Evolutionary conservation across 805 yeast species (phyloP), one percentile per base, ranked within the genome.

Genomic region (Monosporozyma solicola): DNA sequence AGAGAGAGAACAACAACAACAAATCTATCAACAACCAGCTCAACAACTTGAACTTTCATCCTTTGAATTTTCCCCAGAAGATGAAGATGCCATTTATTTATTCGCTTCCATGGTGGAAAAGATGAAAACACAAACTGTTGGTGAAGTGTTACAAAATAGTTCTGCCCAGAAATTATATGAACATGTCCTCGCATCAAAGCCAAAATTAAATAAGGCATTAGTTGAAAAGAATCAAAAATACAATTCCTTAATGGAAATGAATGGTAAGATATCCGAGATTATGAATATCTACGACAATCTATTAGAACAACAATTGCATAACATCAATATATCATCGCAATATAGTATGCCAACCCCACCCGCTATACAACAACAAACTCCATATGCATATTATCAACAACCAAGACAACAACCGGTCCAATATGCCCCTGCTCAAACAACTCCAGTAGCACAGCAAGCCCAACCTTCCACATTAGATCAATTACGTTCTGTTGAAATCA

Each of bases 221-320:
- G 75, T 80, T 47, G 79, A 77, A 31, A 74, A 87, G 2, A 75
- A 78, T 33, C 76, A 77, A 39, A 83, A 79, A 57, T 80, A 88
- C 61, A 92, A 88, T 50, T 67, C 70, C 22, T 77, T 83, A 56
- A 77, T 85, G 57, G 87, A 85, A 48, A 74, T 87, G 80, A 88
- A 86, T 69, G 79, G 85, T 48, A 88, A 90, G 61, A 77, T 90
- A 52, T 83, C 86, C 52, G 83, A 89, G 5, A 83, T 88, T 33
- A 79, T 83, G 62, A 77, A 85, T 55, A 72, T 85, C n/a, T 90
- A 89, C 61, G 95, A 89, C 65, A 79, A 78, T 55, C 75, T 85
- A 49, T 72, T 89, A 54, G 95, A 90, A 54, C 74, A 31, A 67
- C 83, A 64, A 67, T 76, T 56, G 66, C 74, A 61, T 64, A 70